A percentile compares a stretch with the other conserved stretches of the same genome.
phyloP scores from a whole-genome alignment of 495 filamentous ascomycete species.

The Penicillium herquei region DNA sequence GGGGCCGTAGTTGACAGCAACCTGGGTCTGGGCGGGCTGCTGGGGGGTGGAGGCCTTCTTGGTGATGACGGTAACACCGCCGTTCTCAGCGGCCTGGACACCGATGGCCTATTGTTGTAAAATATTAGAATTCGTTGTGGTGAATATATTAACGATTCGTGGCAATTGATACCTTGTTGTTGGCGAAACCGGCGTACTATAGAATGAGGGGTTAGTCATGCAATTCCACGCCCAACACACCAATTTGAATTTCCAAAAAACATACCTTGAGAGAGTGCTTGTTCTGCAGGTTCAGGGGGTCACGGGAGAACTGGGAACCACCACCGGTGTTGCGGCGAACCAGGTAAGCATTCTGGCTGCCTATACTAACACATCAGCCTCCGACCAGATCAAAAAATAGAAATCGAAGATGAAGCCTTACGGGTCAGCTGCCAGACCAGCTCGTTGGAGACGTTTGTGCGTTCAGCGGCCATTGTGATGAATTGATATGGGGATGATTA shows the following conservation, averaged over 20 bases:
- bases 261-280: conserved; percentile 85
- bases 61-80: conserved; percentile 70
- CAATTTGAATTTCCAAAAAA: not conserved
- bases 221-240: not conserved
- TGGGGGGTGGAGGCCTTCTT: conserved; percentile 72
- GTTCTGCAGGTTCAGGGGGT: conserved; percentile 89
- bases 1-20: conserved; percentile 63
- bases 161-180: conserved; percentile 75
- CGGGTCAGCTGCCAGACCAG: conserved; percentile 89
- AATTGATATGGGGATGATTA: conserved; percentile 20
- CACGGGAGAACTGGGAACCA: conserved; percentile 84
- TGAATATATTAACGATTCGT: too few relatives aligned
- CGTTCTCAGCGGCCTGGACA: conserved; percentile 63
- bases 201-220: conserved; percentile 4
- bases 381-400: not conserved
- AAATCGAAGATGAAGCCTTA: conserved; percentile 49
- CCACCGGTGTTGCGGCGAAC: conserved; percentile 79
- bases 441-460: conserved; percentile 73
- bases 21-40: conserved; percentile 64
- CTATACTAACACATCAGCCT: conserved; percentile 41
- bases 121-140: not conserved
- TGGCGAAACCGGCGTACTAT: conserved; percentile 85
- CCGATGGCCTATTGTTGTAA: conserved; percentile 68
- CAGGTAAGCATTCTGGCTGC: conserved; percentile 77
- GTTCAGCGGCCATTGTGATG: conserved; percentile 46